Evolutionary conservation across 2,329 filamentous ascomycete species (phyloP), one percentile per base, ranked within the genome.

Genomic region (Fusarium domesticum): DNA sequence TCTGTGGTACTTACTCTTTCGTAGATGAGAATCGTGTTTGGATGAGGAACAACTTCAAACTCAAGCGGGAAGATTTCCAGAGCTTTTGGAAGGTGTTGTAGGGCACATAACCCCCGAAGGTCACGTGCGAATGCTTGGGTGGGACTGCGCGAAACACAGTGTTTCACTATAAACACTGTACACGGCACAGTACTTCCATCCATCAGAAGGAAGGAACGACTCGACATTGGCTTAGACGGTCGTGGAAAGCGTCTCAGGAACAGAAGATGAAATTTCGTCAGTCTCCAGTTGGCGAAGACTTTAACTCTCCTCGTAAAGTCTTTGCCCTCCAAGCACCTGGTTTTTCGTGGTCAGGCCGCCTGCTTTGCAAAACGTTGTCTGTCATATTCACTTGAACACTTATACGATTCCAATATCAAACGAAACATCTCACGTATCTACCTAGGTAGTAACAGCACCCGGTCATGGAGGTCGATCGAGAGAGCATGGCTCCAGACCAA

Each of bases 1-100:
- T n/a, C n/a, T n/a, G 53, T 37, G 43, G 35, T 43, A 48, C 59
- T 59, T 60, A 71, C 68, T 64, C 58, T 65, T 72, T 70, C 67
- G 61, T 62, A 57, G 68, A 71, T 72, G 70, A 73, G 69, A 71
- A 65, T 70, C 64, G 64, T 67, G 66, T 62, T 67, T 64, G 67
- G 67, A 69, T 70, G 60, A 69, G 62, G 64, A 67, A 66, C 61
- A 69, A 63, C 52, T 54, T 47, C 53, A 47, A 39, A 50, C 37
- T 48, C 40, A 52, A 48, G 60, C 58, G 62, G 63, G 61, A 58
- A 53, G 55, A 50, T 54, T 56, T 56, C 39, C 35, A 44, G 45
- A 58, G 47, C 54, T 56, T 65, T 62, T 62, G 60, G 57, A 59
- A 62, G 49, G 47, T 52, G 46, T 54, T 42, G 59, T 68, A 68